Percentiles rank a stretch among this genome's conserved stretches.
Evolutionary conservation across 129 eudicot genomes (phyloP).

Genomic region (Tanacetum coccineum): DNA sequence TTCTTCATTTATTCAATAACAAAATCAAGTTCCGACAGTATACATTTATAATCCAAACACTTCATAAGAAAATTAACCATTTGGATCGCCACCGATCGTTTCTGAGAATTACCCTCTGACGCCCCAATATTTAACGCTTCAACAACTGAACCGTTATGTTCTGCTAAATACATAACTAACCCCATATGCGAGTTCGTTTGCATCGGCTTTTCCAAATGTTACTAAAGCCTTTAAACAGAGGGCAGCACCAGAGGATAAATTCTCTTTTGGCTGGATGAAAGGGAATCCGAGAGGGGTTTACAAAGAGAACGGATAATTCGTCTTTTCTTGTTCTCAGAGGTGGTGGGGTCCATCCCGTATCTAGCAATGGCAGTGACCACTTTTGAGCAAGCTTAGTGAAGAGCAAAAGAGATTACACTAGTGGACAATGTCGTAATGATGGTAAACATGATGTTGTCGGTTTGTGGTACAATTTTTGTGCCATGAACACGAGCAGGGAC

Average conservation of each 20-base stretch:
- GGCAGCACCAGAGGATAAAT: constrained; percentile 82
- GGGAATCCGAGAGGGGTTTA: constrained; percentile 80
- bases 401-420: constrained; percentile 84
- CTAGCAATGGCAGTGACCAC: constrained; percentile 91
- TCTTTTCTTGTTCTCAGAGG: constrained; percentile 58
- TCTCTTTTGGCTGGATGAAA: constrained; percentile 68
- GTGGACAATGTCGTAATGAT: constrained; percentile 61
- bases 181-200: constrained; percentile 76
- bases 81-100: constrained; percentile 72
- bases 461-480: constrained; percentile 75
- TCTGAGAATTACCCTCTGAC: constrained; percentile 63
- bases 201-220: constrained; percentile 66
- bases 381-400: constrained; percentile 94
- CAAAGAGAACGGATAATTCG: constrained; percentile 69
- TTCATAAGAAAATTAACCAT: constrained; percentile 82
- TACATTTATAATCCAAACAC: constrained; percentile 75
- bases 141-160: constrained; percentile 56
- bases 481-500: constrained; percentile 93
- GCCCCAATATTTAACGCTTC: constrained; percentile 65
- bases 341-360: constrained; percentile 81
- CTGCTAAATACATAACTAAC: constrained; percentile 75
- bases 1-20: constrained; percentile 74
- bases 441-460: constrained; percentile 75
- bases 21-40: constrained; percentile 57
- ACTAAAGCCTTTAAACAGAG: constrained; percentile 83